Evolutionary conservation across 2,329 filamentous ascomycete genomes (phyloP), one percentile per base, ranked within the genome.

Genomic region (Tolypocladium paradoxum): DNA sequence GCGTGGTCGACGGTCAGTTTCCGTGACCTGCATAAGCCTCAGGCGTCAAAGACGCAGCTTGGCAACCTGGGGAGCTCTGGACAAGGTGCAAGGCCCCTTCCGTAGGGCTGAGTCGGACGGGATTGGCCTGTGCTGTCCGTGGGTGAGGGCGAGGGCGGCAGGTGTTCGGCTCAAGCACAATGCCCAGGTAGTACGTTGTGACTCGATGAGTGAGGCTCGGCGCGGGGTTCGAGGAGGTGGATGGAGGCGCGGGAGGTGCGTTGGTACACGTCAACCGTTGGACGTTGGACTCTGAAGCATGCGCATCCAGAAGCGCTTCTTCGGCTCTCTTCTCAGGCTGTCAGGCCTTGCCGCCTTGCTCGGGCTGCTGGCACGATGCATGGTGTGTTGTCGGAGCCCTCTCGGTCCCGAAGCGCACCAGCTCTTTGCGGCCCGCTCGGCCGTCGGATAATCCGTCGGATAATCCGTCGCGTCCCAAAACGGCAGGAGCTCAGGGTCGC

Each of bases 361-460:
- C n/a, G n/a, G n/a, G n/a, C n/a, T n/a, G n/a, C n/a, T n/a, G n/a
- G n/a, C n/a, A n/a, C n/a, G n/a, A n/a, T n/a, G n/a, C n/a, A n/a
- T n/a, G n/a, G n/a, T n/a, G n/a, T n/a, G n/a, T 31, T 20, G 46
- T 54, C 55, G 55, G 55, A 37, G 35, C 24, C 35, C 43, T 53
- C 43, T 56, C 55, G 55, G 55, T 49, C 48, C 55, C 55, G 55
- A 56, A 34, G 24, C 29, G 8, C 43, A 4, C 27, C 48, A 37
- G 48, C 4, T 24, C 16, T 9, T 9, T n/a, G 34, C 11, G 20
- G 22, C 48, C 34, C 22, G 8, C 24, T 33, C 43, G 34, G 50
- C 40, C 14, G 18, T 2, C 49, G 38, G 51, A 31, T 51, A 50
- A 20, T 33, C 40, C 14, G 18, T 2, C 49, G 38, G 51, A 31